These are phyloP conservation scores for Lasiodiplodia sp. DNA, from an alignment of 2,329 filamentous ascomycete species.

Conservation along the genomic window DNA sequence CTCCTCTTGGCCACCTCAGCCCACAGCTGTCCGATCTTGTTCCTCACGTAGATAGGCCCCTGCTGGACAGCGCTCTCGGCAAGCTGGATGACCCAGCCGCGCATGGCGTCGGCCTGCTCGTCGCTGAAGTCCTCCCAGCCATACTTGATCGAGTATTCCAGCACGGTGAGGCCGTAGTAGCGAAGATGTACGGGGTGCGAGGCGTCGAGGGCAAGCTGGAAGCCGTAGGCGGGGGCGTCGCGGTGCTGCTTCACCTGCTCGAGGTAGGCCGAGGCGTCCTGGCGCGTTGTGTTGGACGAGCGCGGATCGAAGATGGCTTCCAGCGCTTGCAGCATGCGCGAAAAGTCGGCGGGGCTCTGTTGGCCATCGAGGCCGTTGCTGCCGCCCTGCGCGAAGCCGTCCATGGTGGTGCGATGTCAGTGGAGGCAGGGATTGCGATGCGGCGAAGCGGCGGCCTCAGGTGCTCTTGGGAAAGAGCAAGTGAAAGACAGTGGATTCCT, in stretches of 20 bases:
- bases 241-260: conserved; percentile 82
- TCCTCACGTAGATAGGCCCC: conserved; percentile 84
- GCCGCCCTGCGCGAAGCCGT: conserved; percentile 33
- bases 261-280: conserved; percentile 84
- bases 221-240: conserved; percentile 85
- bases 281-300: conserved; percentile 80
- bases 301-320: conserved; percentile 84
- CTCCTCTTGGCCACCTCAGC: conserved; percentile 91
- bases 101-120: conserved; percentile 72
- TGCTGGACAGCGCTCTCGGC: conserved; percentile 73
- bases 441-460: conserved; percentile 6
- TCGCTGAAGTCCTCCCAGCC: conserved; percentile 77
- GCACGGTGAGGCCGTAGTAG: conserved; percentile 90
- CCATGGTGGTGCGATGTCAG: conserved; percentile 19
- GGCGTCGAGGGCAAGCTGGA: conserved; percentile 77
- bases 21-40: conserved; percentile 95
- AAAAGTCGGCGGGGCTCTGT: conserved; percentile 50
- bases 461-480: neutral
- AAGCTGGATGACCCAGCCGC: conserved; percentile 80
- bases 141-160: conserved; percentile 89
- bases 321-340: conserved; percentile 82
- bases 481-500: conserved; percentile 20
- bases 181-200: conserved; percentile 81
- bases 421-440: conserved; percentile 8
- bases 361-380: conserved; percentile 30